phyloP scores from a whole-genome alignment of 2,329 filamentous ascomycete species.

The Scolecobasidium constrictum region DNA sequence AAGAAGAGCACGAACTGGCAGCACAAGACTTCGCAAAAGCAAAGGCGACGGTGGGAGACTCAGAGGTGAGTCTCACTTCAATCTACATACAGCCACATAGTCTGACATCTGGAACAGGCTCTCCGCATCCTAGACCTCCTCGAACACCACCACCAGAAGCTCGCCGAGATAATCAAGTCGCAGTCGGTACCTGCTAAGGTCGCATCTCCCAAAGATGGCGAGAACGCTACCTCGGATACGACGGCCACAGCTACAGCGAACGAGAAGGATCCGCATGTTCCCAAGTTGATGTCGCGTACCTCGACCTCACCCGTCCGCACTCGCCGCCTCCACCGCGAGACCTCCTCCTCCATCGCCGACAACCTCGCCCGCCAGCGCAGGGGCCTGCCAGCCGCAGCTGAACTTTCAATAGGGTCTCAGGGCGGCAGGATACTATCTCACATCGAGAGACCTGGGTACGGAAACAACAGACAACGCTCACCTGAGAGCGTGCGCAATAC shows the following conservation, averaged over 20 bases:
- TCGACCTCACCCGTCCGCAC: constrained; percentile 27
- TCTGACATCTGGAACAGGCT: constrained; percentile 49
- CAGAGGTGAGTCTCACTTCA: constrained; percentile 32
- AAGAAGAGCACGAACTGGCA: constrained; percentile 78
- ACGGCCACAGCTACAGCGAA: neutral
- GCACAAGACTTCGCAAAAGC: constrained; percentile 82
- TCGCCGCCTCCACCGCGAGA: constrained; percentile 49
- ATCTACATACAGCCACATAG: neutral
- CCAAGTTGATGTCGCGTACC: constrained; percentile 15
- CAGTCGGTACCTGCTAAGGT: constrained; percentile 7
- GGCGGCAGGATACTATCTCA: constrained; percentile 48
- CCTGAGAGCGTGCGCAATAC: constrained; percentile 7
- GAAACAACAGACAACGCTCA: constrained; percentile 4
- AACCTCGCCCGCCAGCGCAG: constrained; percentile 53
- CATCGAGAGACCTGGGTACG: constrained; percentile 7
- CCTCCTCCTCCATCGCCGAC: constrained; percentile 75
- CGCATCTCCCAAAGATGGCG: constrained; percentile 9
- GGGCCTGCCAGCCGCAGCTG: constrained; percentile 7
- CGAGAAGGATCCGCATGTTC: neutral
- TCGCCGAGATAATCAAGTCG: constrained; percentile 65
- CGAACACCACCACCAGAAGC: constrained; percentile 74
- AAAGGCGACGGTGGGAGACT: constrained; percentile 56
- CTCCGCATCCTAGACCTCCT: constrained; percentile 74
- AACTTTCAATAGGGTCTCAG: constrained; percentile 58
- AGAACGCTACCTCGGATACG: neutral